A percentile compares a stretch with the other conserved stretches of the same genome.
Evolutionary conservation across 2,329 filamentous ascomycete species (phyloP).

Genomic region (Colletotrichum incanum): DNA sequence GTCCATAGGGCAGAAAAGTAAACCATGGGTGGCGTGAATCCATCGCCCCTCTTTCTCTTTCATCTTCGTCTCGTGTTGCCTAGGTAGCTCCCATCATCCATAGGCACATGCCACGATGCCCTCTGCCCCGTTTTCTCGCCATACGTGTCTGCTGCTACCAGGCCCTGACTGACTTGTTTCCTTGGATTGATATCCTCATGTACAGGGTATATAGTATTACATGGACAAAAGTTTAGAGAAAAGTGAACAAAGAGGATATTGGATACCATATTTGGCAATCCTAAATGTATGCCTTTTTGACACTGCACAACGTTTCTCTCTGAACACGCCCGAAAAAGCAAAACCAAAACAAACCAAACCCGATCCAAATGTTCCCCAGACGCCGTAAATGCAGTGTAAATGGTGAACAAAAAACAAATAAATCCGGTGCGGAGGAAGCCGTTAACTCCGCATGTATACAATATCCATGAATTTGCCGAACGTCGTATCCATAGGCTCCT

Average conservation of each 20-base stretch:
- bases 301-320: not conserved
- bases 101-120: slow-evolving; percentile 14
- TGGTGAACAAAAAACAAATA: slow-evolving; percentile 18
- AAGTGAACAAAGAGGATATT: slow-evolving; percentile 11
- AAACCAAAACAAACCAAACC: not conserved
- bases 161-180: slow-evolving; percentile 4
- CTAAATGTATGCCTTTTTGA: slow-evolving; percentile 1
- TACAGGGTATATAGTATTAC: slow-evolving; percentile 43
- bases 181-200: slow-evolving; percentile 31
- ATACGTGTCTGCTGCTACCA: not conserved
- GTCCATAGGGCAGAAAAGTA: slow-evolving; percentile 10
- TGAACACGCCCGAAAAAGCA: not conserved
- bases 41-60: slow-evolving; percentile 8
- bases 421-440: slow-evolving; percentile 15
- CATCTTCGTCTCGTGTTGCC: slow-evolving; percentile 24
- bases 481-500: slow-evolving; percentile 52
- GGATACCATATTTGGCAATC: slow-evolving; percentile 1
- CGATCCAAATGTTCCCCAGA: not conserved
- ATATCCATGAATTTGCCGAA: slow-evolving; percentile 58
- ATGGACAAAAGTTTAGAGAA: slow-evolving; percentile 23
- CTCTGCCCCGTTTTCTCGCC: slow-evolving; percentile 1
- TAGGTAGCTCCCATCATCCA: not conserved
- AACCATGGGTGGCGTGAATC: slow-evolving; percentile 2
- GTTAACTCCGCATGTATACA: slow-evolving; percentile 49
- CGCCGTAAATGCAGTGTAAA: slow-evolving; percentile 36